phyloP scores from a whole-genome alignment of 768 basidiomycete species.

The Lepiota venenata region DNA sequence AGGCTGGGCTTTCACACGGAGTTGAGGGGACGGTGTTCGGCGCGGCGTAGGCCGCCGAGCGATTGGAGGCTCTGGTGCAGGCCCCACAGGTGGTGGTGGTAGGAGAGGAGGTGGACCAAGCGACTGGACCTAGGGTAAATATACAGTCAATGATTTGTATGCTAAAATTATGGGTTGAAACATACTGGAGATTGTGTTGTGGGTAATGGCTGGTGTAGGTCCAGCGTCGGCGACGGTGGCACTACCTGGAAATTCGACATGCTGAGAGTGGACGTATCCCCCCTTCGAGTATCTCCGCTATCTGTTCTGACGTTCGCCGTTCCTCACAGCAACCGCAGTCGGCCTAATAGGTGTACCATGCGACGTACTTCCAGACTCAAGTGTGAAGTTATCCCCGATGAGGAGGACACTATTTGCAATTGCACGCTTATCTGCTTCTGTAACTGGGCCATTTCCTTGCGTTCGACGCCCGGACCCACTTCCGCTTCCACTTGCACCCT shows the following conservation, averaged over 20 bases:
- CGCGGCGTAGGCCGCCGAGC: not conserved
- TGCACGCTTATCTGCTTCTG: constrained; percentile 10
- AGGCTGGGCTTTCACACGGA: not conserved
- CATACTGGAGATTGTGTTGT: not conserved
- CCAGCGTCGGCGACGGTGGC: constrained; percentile 7
- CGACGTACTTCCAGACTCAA: constrained; percentile 9
- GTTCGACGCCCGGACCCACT: not conserved
- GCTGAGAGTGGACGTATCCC: not conserved
- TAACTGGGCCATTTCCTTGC: constrained; percentile 5
- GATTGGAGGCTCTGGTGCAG: constrained; percentile 2
- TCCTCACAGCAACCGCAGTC: not conserved
- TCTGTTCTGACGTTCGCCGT: not conserved
- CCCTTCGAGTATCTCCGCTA: too few relatives aligned
- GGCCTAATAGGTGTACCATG: constrained; percentile 9
- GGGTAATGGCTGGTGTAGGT: not conserved
- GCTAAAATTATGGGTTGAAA: not conserved
- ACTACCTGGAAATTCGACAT: not conserved
- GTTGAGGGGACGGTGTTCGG: constrained; percentile 1
- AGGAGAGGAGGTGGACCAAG: constrained; percentile 8
- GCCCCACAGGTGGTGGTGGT: constrained; percentile 7
- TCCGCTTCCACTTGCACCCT: not conserved
- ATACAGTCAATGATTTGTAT: not conserved
- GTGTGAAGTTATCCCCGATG: constrained; percentile 14
- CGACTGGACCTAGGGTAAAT: not conserved
- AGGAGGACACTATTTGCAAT: constrained; percentile 11